Base-by-base conservation (phyloP, 192 early-diverging fungal genomes). In the Backusella luteola region DNA sequence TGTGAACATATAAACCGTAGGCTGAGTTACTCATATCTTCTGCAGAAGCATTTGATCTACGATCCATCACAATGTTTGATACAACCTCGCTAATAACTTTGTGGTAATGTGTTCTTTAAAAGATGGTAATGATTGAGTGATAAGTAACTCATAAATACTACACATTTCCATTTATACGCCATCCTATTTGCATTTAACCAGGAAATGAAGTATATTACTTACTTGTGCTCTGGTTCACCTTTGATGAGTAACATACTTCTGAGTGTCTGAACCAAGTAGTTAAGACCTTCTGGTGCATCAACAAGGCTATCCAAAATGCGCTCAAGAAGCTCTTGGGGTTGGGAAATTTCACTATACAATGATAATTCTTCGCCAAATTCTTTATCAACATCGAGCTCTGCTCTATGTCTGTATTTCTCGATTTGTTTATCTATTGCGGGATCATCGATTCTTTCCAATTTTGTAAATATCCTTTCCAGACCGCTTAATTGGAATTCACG, bases 51-150 rank as follows among this genome's bases (percentile, higher is more conserved):
- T 79, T 80, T 15, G 78, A 73, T 66, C 89, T 87, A 7, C 92
- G 86, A 73, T 95, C 92, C 81, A 94, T 86, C 17, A 95, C 94
- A 4, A 94, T 85, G 66, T 95, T 91, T 2, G 90, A 88, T 29
- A 93, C 87, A 19, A 94, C 84, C 26, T 89, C 86, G 77, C 91
- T 89, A 67, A 94, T 89, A 12, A 93, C 82, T 79, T 94, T 93
- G 75, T 90, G 89, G 78, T 94, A 95, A 34, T 91, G 87, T 6
- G 87, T 87, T 72, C 90, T 92, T 69, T 5, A 34, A n/a, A 44
- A 63, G 9, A 63, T 12, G 17, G 1, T 34, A 68, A 12, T 29
- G 12, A 29, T 23, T 12, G 53, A 74, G 67, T 56, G 32, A 71
- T 49, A 73, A 29, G 46, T 67, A 32, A 67, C n/a, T 2, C 41